Evolutionary conservation across 176 grass and related monocot species (phyloP), one percentile per base, ranked within the genome.

Genomic region (Thalia dealbata): DNA sequence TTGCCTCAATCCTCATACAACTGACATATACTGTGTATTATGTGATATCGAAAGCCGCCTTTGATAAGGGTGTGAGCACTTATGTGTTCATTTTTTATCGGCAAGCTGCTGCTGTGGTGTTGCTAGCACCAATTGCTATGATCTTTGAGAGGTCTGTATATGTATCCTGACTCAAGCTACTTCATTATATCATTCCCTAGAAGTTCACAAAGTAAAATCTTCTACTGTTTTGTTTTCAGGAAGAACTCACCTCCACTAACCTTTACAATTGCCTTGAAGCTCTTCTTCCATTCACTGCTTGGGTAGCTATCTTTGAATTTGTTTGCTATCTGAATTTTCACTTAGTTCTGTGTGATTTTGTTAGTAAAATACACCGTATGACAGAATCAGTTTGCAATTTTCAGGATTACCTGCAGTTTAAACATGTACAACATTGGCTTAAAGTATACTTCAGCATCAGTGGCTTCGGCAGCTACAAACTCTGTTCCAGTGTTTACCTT

Each of bases 21-120:
- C 0, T 83, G 3, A 87, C 84, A 22, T 96, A 91, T 66, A 72
- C 88, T 0, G 88, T 88, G 13, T 76, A 91, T 78, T 96, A 86
- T 42, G 77, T 91, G 18, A 58, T 91, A 38, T 83, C 84, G 7
- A 96, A 91, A 79, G 88, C 86, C 3, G 86, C 86, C 7, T 89
- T 96, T 61, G 76, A 91, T 69, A 38, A 52, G 9, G 88, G 84
- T 11, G 46, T 89, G 61, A 96, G 59, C 84, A 88, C 92, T 55
- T 82, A 77, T 41, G 88, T 96, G 21, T 91, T 96, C 81, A 75
- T 96, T 82, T 89, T 96, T 80, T 96, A 96, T 67, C 86, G 92
- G 10, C 92, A 96, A 81, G 88, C 84, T 0, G 67, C 68, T 16
- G 92, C 86, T 32, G 67, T 83, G 14, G 29, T 84, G 4, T 52